These are phyloP conservation scores for Calonectria multiphialidica DNA, from an alignment of 2,329 filamentous ascomycete species.

Conservation along the genomic window DNA sequence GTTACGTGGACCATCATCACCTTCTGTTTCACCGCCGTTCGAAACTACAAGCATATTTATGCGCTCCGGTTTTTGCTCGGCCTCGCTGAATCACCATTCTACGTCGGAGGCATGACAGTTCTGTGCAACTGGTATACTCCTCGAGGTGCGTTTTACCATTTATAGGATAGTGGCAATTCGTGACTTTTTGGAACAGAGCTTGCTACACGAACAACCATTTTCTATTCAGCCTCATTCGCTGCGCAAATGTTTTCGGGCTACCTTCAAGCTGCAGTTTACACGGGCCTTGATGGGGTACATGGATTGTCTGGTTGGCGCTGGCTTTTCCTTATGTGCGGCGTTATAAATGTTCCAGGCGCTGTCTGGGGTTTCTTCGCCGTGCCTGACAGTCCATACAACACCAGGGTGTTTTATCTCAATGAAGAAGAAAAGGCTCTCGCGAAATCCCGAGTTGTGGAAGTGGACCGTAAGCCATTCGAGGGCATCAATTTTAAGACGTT, in stretches of 20 bases:
- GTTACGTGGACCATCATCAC: slow-evolving; percentile 3
- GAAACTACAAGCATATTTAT: slow-evolving; percentile 3
- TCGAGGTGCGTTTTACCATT: not conserved
- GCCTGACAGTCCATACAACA: slow-evolving; percentile 1
- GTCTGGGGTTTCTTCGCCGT: slow-evolving; percentile 10
- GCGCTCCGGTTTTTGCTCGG: not conserved
- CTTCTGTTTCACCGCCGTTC: not conserved
- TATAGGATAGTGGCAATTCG: no score
- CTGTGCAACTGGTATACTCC: slow-evolving; percentile 1
- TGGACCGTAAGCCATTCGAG: not conserved
- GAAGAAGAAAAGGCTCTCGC: not conserved
- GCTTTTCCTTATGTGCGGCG: slow-evolving; percentile 1
- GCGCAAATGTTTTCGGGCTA: slow-evolving; percentile 5
- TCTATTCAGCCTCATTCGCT: not conserved
- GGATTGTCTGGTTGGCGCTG: slow-evolving; percentile 2
- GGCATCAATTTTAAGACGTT: not conserved
- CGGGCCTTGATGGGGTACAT: not conserved
- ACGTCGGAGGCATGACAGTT: not conserved
- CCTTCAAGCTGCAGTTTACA: slow-evolving; percentile 1
- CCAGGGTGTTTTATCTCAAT: not conserved
- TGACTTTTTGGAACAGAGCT: not conserved
- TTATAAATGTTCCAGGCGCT: not conserved
- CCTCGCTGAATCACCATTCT: not conserved
- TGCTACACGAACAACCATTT: not conserved
- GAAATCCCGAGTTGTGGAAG: not conserved